phyloP scores from a whole-genome alignment of 371 early-diverging fungal species.

The Nematocida ironsii region DNA sequence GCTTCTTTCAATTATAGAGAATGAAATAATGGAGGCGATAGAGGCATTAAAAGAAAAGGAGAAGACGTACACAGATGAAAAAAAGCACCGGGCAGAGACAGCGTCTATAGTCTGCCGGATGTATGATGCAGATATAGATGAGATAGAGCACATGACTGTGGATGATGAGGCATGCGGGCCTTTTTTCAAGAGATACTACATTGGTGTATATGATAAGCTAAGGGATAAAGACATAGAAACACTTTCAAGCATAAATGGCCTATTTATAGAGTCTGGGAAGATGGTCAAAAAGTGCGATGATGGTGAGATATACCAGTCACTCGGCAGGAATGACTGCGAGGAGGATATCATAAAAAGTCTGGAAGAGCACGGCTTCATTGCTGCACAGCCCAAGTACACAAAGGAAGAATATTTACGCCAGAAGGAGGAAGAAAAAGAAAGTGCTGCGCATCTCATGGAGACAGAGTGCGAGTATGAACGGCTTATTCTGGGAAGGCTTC shows the following conservation, averaged over 20 bases:
- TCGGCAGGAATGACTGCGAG: conserved; percentile 16
- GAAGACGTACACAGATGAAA: conserved; percentile 23
- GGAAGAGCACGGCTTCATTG: conserved; percentile 22
- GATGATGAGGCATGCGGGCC: conserved; percentile 1
- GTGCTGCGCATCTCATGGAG: background rate
- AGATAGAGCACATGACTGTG: conserved; percentile 5
- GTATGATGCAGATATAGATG: conserved; percentile 28
- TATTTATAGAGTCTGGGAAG: conserved; percentile 48
- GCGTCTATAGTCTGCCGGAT: background rate
- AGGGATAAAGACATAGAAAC: conserved; percentile 38
- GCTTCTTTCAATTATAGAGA: conserved; percentile 35
- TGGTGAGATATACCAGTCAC: conserved; percentile 47
- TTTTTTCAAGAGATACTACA: conserved; percentile 52
- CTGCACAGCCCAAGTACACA: background rate
- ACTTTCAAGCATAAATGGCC: conserved; percentile 19
- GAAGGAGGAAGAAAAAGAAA: conserved; percentile 30
- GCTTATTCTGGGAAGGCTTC: conserved; percentile 12
- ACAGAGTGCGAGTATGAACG: background rate
- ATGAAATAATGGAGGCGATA: conserved; percentile 12
- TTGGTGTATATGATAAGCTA: conserved; percentile 43
- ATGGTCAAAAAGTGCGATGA: conserved; percentile 33
- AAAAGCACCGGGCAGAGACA: conserved; percentile 6
- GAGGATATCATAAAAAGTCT: conserved; percentile 16
- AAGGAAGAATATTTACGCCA: conserved; percentile 6
- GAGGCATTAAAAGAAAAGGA: conserved; percentile 40